Base-by-base conservation (phyloP, 306 rosid species). In the Potentilla sterilis region DNA sequence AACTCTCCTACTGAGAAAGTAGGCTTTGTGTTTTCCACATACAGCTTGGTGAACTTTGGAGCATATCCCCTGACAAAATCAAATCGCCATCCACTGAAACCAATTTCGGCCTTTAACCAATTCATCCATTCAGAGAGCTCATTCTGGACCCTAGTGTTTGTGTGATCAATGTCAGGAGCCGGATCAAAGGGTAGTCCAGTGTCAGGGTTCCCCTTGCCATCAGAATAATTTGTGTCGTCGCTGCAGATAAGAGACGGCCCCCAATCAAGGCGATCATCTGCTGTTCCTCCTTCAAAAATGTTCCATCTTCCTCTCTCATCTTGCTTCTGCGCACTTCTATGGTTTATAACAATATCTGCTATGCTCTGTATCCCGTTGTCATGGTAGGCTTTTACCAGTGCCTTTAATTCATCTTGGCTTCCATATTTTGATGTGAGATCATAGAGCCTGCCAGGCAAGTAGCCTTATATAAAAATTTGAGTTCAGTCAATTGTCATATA, bases 291-390 rank as follows among this genome's bases (percentile, higher is more conserved):
- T 80, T 93, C 96, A 47, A 91, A 91, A 82, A 93, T 74, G 88
- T 88, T 78, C 74, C 87, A 91, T 10, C 83, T 85, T 32, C 97
- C 93, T 80, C 96, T 87, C 6, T 24, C 75, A 16, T 91, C 97
- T 61, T 83, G 73, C 62, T 73, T 84, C 84, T 91, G 92, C 28
- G 98, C 93, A 5, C 92, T 85, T 86, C 93, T 88, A 77, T 93
- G 98, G 85, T 91, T 89, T 83, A 93, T 93, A 42, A 93, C 97
- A 52, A 93, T 89, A 80, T 93, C 96, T 14, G 97, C 98, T 0
- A 93, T 0, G 62, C 78, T 68, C 48, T 89, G 89, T 37, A 93
- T 91, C 22, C 92, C 90, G 5, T 77, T 87, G 0, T 49, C 75
- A 19, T 75, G 78, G 74, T 89, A 82, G 32, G 87, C 83, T 0